Evolutionary conservation across 2,329 filamentous ascomycete genomes (phyloP).

Genomic region (Rhynchosporium secalis): DNA sequence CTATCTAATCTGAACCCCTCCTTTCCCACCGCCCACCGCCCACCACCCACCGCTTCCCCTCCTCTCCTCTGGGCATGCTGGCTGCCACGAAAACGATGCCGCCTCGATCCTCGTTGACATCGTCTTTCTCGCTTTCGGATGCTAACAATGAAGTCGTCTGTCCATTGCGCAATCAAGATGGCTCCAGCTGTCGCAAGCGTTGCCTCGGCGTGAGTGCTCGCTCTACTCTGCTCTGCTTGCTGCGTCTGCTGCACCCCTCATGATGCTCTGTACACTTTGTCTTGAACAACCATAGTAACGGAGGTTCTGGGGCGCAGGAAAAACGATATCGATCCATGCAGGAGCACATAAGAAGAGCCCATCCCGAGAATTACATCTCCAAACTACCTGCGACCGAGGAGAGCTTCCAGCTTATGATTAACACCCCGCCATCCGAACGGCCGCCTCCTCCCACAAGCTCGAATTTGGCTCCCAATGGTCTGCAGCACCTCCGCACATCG

Average conservation of each 20-base stretch:
- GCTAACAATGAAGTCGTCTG: constrained; percentile 96
- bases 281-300: constrained; percentile 40
- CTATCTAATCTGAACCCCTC: constrained; percentile 26
- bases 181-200: constrained; percentile 93
- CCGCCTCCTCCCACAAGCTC: constrained; percentile 35
- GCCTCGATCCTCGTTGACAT: constrained; percentile 81
- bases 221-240: constrained; percentile 29
- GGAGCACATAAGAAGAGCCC: constrained; percentile 96
- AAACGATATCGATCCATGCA: constrained; percentile 98
- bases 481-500: constrained; percentile 21
- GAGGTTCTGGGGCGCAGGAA: constrained; percentile 58
- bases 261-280: constrained; percentile 34
- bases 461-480: constrained; percentile 36
- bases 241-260: constrained; percentile 33
- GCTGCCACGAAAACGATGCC: constrained; percentile 69
- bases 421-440: constrained; percentile 67
- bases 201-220: constrained; percentile 87
- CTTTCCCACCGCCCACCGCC: too few relatives aligned
- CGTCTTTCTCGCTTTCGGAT: constrained; percentile 89
- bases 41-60: background rate
- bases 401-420: constrained; percentile 96
- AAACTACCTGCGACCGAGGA: constrained; percentile 98
- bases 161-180: constrained; percentile 92
- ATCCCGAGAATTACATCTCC: constrained; percentile 95
- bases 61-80: constrained; percentile 49